Evolutionary conservation across 139 green algal genomes (phyloP).

Genomic region (Desmodesmus armatus): DNA sequence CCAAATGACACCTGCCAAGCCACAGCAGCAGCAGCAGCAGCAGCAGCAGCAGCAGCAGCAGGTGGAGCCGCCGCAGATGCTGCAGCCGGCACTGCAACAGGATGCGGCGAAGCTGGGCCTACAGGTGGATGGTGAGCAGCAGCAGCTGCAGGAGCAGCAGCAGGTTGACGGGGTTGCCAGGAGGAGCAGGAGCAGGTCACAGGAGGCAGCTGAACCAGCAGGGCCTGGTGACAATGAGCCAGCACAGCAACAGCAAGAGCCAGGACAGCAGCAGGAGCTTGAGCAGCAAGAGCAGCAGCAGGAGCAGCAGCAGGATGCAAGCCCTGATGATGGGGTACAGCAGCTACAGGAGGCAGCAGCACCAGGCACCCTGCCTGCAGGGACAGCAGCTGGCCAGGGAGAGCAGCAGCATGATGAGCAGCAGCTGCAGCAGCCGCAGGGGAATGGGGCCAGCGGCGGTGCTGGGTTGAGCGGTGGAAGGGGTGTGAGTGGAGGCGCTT

Average conservation of each 20-base stretch:
- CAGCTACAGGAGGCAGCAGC: not conserved
- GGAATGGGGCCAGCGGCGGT: too few relatives aligned
- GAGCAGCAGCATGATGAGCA: not conserved
- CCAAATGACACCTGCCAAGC: too few relatives aligned
- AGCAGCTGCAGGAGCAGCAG: not conserved
- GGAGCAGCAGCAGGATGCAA: too few relatives aligned
- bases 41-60: constrained; percentile 15
- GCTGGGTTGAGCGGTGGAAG: too few relatives aligned
- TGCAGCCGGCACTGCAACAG: not conserved
- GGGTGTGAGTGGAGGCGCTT: too few relatives aligned
- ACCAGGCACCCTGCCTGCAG: not conserved
- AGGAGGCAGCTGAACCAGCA: not conserved
- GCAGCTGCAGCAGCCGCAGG: not conserved
- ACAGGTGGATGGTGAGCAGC: not conserved
- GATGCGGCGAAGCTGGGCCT: not conserved
- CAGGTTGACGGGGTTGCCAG: too few relatives aligned
- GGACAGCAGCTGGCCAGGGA: not conserved
- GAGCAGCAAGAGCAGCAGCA: not conserved
- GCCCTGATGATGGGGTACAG: not conserved
- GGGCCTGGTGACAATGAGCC: not conserved
- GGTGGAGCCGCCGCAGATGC: not conserved
- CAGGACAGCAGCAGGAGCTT: not conserved
- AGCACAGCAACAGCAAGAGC: not conserved
- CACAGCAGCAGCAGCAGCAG: not conserved
- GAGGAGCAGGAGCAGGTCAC: not conserved